Percentiles rank a stretch among this genome's conserved stretches.
phyloP scores from a whole-genome alignment of 2,329 filamentous ascomycete genomes.

The Trichothecium roseum region DNA sequence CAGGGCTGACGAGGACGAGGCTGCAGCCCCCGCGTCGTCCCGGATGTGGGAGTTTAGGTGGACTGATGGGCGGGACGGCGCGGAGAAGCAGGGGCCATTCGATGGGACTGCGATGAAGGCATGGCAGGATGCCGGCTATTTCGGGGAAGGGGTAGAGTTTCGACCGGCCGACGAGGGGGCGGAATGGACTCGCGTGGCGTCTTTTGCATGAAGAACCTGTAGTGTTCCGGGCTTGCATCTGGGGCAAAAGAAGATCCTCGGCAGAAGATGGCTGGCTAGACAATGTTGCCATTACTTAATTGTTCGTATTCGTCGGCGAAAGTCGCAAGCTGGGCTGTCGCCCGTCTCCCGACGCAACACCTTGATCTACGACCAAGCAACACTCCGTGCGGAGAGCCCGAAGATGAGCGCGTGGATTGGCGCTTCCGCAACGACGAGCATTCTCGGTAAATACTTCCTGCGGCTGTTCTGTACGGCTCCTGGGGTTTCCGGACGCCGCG shows the following conservation, averaged over 20 bases:
- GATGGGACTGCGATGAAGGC: constrained; percentile 77
- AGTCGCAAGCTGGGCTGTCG: no score
- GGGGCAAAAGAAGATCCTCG: no score
- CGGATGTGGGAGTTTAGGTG: constrained; percentile 78
- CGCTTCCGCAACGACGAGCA: no score
- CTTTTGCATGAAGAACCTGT: constrained; percentile 3
- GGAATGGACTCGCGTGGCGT: constrained; percentile 4
- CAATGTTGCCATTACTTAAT: no score
- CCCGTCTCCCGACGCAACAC: no score
- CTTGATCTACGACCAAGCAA: no score
- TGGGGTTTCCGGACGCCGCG: neutral
- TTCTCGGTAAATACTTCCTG: neutral
- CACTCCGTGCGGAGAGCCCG: no score
- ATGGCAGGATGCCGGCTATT: constrained; percentile 89
- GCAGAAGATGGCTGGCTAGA: neutral
- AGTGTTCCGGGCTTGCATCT: no score
- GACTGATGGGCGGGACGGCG: constrained; percentile 77
- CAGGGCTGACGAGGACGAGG: constrained; percentile 8
- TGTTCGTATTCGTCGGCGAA: no score
- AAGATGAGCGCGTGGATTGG: no score
- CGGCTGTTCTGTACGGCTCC: neutral
- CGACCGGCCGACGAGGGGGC: constrained; percentile 23
- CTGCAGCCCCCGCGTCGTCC: constrained; percentile 9
- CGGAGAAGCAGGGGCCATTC: constrained; percentile 74
- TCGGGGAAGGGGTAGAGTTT: constrained; percentile 81